Base-by-base conservation (phyloP, 257 asterid species). In the Solanum sparsipilum region DNA sequence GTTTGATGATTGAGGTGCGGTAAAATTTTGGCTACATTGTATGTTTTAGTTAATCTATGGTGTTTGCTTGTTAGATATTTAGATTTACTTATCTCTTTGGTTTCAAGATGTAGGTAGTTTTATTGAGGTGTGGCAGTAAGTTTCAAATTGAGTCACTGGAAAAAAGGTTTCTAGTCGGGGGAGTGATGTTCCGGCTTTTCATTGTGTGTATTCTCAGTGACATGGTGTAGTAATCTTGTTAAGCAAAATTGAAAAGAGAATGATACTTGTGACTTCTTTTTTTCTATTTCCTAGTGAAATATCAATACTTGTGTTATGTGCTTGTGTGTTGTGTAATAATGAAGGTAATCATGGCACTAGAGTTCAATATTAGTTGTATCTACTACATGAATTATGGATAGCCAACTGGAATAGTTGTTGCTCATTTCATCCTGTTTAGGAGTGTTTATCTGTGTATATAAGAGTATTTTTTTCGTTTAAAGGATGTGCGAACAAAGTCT, bases 121-220 rank as follows among this genome's bases (percentile, higher is more conserved):
- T 52, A 83, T 20, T 46, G 73, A 83, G 73, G 36, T 12, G 27
- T 20, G 6, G 32, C 46, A 29, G 23, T 6, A 48, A 83, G 86
- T 52, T 83, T 52, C 86, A 27, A 27, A 52, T 31, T 31, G 65
- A 60, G 86, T 63, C 46, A 60, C 13, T 29, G 23, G 13, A 56
- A 58, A 89, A 41, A 87, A 84, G 27, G 44, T 89, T 89, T 84
- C 89, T 81, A 48, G 84, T 88, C 38, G 67, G 32, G 91, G 86
- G 71, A 29, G 27, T 76, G 83, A 81, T 68, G 41, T 39, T 32
- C 86, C 3, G 52, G 71, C 85, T 83, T 79, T 86, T 18, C 7
- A 31, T 63, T 76, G 71, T 76, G 38, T 84, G 78, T 74, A 56
- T 86, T 16, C 36, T 15, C 13, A 13, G 32, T 86, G 60, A 20